Evolutionary conservation across 768 basidiomycete genomes (phyloP).

Genomic region (Suillus brevipes): DNA sequence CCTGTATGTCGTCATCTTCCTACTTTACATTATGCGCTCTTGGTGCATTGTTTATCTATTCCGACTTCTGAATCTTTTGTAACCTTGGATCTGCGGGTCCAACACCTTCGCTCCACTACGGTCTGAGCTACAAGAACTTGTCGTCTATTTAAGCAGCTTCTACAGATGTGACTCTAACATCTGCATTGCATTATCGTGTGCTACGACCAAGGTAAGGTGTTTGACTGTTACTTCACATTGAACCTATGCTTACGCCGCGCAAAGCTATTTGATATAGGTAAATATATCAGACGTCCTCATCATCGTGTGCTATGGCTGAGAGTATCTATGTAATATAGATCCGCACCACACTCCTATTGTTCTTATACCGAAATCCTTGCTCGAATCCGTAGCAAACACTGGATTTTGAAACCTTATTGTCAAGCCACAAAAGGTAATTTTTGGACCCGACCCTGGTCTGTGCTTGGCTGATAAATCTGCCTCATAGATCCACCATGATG

Average conservation of each 20-base stretch:
- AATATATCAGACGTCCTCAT: neutral
- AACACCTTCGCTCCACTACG: neutral
- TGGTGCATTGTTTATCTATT: neutral
- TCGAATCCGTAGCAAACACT: neutral
- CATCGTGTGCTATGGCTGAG: neutral
- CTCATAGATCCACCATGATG: neutral
- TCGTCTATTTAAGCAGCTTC: neutral
- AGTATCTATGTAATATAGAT: neutral
- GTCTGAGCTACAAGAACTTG: neutral
- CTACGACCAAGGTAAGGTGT: neutral
- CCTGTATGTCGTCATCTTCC: neutral
- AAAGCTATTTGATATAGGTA: neutral
- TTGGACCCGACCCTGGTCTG: neutral
- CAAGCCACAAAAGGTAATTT: neutral
- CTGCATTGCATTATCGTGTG: neutral
- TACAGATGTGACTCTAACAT: neutral
- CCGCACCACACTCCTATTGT: neutral
- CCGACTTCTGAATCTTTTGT: neutral
- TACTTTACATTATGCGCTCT: neutral
- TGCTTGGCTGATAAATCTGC: neutral
- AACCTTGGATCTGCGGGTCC: neutral
- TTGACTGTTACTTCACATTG: neutral
- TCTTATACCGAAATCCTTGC: neutral
- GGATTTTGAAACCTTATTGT: neutral
- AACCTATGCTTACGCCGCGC: neutral